Conservation (phyloP, 2,329 filamentous ascomycete species). For the Apiospora saccharicola region DNA sequence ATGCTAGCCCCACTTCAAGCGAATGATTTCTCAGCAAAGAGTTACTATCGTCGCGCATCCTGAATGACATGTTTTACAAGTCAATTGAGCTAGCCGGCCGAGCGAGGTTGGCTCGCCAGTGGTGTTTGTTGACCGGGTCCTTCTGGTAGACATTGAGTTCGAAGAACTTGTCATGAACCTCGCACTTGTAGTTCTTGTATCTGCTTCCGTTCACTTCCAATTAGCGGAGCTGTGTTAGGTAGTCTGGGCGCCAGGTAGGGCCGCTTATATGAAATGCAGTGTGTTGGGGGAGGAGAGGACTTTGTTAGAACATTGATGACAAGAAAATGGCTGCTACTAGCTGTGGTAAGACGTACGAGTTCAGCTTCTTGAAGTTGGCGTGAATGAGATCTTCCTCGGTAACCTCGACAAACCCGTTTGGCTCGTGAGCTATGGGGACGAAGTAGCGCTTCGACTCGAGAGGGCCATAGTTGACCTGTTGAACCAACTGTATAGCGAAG, state of each 20-base stretch:
- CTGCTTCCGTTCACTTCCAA: slow-evolving; percentile 35
- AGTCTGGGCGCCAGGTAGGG: not conserved
- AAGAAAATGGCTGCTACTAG: slow-evolving; percentile 28
- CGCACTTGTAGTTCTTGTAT: slow-evolving; percentile 57
- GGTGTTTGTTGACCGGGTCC: slow-evolving; percentile 52
- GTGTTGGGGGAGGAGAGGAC: not conserved
- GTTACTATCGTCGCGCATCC: not conserved
- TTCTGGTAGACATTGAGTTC: slow-evolving; percentile 57
- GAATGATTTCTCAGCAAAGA: not conserved
- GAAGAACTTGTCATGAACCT: slow-evolving; percentile 53
- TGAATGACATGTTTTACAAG: slow-evolving; percentile 32
- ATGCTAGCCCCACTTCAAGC: not conserved
- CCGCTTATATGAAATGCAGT: not conserved
- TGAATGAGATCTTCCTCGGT: slow-evolving; percentile 47
- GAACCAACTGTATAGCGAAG: slow-evolving; percentile 51
- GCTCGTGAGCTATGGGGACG: not conserved
- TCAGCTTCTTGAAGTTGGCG: slow-evolving; percentile 53
- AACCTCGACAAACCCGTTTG: slow-evolving; percentile 44
- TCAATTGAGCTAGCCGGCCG: slow-evolving; percentile 50
- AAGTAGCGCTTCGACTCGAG: slow-evolving; percentile 51
- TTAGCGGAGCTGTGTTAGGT: not conserved
- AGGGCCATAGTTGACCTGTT: slow-evolving; percentile 53
- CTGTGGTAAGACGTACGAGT: slow-evolving; percentile 41
- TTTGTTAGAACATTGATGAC: not conserved
- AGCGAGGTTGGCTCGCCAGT: slow-evolving; percentile 54